Percentiles rank a stretch among this genome's conserved stretches.
These are phyloP conservation scores for Gracilaria caudata DNA, from an alignment of 23 red algal species.

Conservation along the genomic window DNA sequence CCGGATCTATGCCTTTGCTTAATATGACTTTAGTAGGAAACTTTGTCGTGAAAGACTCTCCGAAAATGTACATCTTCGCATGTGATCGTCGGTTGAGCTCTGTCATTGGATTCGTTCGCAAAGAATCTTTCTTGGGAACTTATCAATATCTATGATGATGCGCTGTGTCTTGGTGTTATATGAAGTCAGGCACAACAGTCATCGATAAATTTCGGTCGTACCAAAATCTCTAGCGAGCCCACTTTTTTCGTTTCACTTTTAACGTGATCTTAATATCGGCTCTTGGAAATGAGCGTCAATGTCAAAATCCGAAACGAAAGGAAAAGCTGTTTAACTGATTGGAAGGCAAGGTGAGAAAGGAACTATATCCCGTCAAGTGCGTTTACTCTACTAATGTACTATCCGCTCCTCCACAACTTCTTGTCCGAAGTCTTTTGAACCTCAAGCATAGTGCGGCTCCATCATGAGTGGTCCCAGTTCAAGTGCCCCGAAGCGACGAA, in stretches of 20 bases:
- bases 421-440: neutral
- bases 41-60: constrained; percentile 3
- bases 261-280: neutral
- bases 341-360: neutral
- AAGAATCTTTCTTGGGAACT: neutral
- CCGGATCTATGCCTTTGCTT: neutral
- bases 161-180: neutral
- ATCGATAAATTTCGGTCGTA: neutral
- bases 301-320: constrained; percentile 1
- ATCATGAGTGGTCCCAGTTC: neutral
- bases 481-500: neutral
- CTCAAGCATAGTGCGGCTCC: neutral
- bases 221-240: neutral
- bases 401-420: neutral
- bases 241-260: neutral
- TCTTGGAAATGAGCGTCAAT: neutral
- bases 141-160: neutral
- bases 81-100: neutral
- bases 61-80: neutral
- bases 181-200: neutral
- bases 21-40: neutral
- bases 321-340: neutral
- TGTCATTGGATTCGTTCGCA: neutral
- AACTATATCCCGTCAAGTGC: neutral
- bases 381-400: neutral